A percentile compares a stretch with the other conserved stretches of the same genome.
Evolutionary conservation across 129 eudicot species (phyloP).

Genomic region (Erigeron canadensis): DNA sequence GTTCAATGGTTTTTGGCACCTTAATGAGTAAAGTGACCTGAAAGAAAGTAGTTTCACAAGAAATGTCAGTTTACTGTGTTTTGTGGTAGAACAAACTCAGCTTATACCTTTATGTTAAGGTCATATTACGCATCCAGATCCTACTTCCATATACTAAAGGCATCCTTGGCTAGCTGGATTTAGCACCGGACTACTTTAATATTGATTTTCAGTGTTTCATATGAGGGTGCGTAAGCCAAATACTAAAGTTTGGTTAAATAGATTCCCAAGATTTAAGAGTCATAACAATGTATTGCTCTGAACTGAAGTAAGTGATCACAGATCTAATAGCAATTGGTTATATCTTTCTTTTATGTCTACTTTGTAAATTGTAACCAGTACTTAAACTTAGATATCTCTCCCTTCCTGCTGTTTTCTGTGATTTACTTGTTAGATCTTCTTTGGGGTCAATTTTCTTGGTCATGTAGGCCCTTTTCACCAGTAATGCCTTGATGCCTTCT

Average conservation of each 20-base stretch:
- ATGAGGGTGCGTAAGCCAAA: not conserved
- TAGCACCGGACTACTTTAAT: not conserved
- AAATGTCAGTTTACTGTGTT: not conserved
- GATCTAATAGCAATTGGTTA: not conserved
- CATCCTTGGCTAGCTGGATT: constrained; percentile 1
- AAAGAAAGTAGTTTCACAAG: constrained; percentile 1
- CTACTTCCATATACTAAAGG: constrained; percentile 2
- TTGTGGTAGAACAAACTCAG: not conserved
- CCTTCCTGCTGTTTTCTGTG: not conserved
- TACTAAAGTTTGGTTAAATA: not conserved
- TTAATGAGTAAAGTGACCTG: constrained; percentile 11
- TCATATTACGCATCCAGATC: not conserved
- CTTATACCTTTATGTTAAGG: constrained; percentile 2
- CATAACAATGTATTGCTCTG: not conserved
- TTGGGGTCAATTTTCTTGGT: constrained; percentile 10
- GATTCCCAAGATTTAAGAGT: constrained; percentile 7
- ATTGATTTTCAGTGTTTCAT: constrained; percentile 14
- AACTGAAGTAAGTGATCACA: not conserved
- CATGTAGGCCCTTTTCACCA: not conserved
- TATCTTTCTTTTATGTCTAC: not conserved
- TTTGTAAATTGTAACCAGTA: not conserved
- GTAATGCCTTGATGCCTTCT: constrained; percentile 8
- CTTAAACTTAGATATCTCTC: not conserved
- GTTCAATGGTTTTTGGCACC: constrained; percentile 10
- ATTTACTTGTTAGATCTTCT: not conserved